Conservation (phyloP, 768 basidiomycete genomes). For the Rhizopogon roseolus region DNA sequence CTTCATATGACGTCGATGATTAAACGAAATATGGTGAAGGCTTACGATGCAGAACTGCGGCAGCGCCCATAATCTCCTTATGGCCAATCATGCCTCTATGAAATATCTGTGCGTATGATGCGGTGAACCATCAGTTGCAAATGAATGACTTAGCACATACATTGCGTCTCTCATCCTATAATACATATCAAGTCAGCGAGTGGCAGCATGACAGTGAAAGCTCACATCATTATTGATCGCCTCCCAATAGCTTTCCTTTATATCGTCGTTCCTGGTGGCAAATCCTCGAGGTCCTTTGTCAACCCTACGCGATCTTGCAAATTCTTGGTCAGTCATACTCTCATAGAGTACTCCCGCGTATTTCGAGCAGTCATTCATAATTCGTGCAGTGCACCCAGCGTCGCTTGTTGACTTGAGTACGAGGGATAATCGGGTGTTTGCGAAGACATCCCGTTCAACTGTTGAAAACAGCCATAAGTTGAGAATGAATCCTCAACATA, state of each 20-base stretch:
- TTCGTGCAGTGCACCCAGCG: conserved; percentile 6
- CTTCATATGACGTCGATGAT: not conserved
- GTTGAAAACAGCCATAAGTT: not conserved
- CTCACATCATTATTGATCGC: conserved; percentile 19
- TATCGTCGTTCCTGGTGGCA: conserved; percentile 11
- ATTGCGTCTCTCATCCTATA: conserved; percentile 11
- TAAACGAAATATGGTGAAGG: not conserved
- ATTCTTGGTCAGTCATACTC: conserved; percentile 18
- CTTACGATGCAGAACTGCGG: conserved; percentile 19
- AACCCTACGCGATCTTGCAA: conserved; percentile 17
- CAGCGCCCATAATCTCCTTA: conserved; percentile 16
- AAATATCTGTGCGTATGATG: conserved; percentile 12
- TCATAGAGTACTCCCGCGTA: conserved; percentile 17
- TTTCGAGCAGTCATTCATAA: conserved; percentile 6
- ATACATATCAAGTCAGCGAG: not conserved
- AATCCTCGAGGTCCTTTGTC: conserved; percentile 17
- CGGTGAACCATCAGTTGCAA: not conserved
- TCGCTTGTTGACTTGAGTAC: conserved; percentile 13
- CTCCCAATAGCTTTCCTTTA: conserved; percentile 16
- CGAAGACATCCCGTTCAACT: conserved; percentile 24
- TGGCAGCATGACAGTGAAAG: not conserved
- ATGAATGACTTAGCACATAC: conserved; percentile 1
- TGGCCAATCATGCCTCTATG: conserved; percentile 20
- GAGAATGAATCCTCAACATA: not conserved
- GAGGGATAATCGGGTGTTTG: conserved; percentile 31